Conservation (phyloP, 2,329 filamentous ascomycete species). For the Ophiostoma ips region DNA sequence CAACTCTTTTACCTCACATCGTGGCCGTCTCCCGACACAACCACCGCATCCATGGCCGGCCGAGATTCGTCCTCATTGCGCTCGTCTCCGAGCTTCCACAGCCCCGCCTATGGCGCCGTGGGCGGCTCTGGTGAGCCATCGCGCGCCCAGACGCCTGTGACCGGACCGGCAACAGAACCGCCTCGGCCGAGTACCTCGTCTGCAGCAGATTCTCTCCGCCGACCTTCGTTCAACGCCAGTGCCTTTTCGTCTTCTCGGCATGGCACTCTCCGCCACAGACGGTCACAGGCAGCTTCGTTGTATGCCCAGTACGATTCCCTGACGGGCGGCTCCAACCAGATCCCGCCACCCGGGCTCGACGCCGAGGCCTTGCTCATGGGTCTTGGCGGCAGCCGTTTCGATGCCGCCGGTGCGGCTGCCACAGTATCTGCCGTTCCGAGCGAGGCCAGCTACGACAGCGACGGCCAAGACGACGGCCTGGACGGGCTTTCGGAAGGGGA, state of each 20-base stretch:
- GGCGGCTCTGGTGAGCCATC: background rate
- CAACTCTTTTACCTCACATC: conserved; percentile 4
- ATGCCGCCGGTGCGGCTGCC: conserved; percentile 33
- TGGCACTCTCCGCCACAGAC: conserved; percentile 8
- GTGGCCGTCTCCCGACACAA: conserved; percentile 1
- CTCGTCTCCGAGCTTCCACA: conserved; percentile 19
- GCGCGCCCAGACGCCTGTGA: background rate
- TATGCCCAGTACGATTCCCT: conserved; percentile 11
- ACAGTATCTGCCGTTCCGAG: conserved; percentile 32
- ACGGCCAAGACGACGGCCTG: conserved; percentile 4
- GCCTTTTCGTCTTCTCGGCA: conserved; percentile 3
- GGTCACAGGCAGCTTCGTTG: conserved; percentile 11
- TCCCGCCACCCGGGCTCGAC: conserved; percentile 34
- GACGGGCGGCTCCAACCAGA: conserved; percentile 14
- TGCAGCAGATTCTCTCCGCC: background rate
- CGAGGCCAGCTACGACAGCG: conserved; percentile 25
- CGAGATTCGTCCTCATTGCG: conserved; percentile 17
- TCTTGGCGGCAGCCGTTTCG: conserved; percentile 25
- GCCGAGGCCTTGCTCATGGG: conserved; percentile 37
- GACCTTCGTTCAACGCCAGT: background rate
- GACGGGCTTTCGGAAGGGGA: background rate
- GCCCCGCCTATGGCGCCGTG: conserved; percentile 22
- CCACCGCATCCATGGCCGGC: conserved; percentile 3
- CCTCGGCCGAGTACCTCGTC: background rate
- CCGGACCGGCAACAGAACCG: background rate